Base-by-base conservation (phyloP, 208 protist species). In the Acanthamoeba royreba region DNA sequence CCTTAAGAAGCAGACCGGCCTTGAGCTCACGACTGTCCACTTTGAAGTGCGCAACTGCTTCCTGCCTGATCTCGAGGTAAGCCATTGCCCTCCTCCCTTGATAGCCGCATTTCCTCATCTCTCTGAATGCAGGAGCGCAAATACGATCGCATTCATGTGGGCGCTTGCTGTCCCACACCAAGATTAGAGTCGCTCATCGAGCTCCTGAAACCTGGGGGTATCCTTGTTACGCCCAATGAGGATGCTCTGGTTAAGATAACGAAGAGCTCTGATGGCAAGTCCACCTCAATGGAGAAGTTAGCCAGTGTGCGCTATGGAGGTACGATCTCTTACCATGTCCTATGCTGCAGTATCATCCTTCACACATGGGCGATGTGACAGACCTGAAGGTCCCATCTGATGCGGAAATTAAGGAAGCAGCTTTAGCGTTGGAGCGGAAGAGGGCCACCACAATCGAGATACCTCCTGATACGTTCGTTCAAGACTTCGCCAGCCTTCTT, bases 21-120 rank as follows among this genome's bases (percentile, higher is more conserved):
- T 63, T 15, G 31, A 88, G 4, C 33, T 53, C 3, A 17, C 28
- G 31, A 63, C 46, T 19, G 7, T 88, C 0, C n/a, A 55, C 52
- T 53, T 88, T 88, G 79, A 88, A 88, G 45, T 88, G 4, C 52
- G 45, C 79, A 88, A 88, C 79, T 88, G 45, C 28, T 61, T 88
- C 79, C 45, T 88, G 8, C 45, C 45, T 3, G 52, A 63, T 17
- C n/a, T 88, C 38, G 52, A 63, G 45, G 45, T 61, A 25, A 11
- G 4, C 52, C n/a, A n/a, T n/a, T n/a, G n/a, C 15, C 43, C 7
- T 28, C 31, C 4, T 8, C 42, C 7, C 43, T 28, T 19, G 19
- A 17, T 19, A 28, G 25, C 25, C 72, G 0, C 19, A n/a, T n/a
- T n/a, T n/a, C n/a, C n/a, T n/a, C n/a, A n/a, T n/a, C n/a, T n/a